These are phyloP conservation scores for Cercospora nicotianae DNA, from an alignment of 2,329 filamentous ascomycete species.

Conservation along the genomic window DNA sequence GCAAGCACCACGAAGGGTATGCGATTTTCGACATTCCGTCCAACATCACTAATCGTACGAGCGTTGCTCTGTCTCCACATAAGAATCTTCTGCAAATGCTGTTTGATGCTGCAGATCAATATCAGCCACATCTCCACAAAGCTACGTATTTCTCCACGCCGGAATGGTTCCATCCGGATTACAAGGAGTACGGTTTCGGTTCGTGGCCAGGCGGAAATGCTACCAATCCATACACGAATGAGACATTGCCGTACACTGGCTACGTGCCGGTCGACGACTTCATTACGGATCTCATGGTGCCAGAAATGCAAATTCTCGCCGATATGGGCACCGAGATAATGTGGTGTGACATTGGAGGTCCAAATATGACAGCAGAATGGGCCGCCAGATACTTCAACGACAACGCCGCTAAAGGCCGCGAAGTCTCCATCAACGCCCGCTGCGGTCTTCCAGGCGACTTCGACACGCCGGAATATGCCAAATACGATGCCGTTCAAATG, in stretches of 20 bases:
- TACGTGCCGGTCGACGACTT: conserved; percentile 46
- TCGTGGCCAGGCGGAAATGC: conserved; percentile 45
- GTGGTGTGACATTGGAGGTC: conserved; percentile 38
- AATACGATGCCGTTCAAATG: conserved; percentile 51
- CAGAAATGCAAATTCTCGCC: conserved; percentile 48
- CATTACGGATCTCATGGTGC: conserved; percentile 45
- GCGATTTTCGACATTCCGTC: conserved; percentile 47
- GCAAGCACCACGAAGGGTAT: conserved; percentile 52
- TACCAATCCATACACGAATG: conserved; percentile 48
- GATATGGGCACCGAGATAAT: conserved; percentile 48
- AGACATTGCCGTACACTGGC: conserved; percentile 47
- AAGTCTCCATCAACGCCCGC: conserved; percentile 58
- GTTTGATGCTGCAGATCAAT: conserved; percentile 45
- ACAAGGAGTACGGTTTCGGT: conserved; percentile 44
- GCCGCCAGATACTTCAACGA: conserved; percentile 47
- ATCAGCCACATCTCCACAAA: conserved; percentile 48
- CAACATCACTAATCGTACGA: conserved; percentile 45
- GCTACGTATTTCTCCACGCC: conserved; percentile 50
- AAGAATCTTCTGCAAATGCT: conserved; percentile 46
- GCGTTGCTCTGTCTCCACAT: conserved; percentile 43
- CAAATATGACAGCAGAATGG: conserved; percentile 34
- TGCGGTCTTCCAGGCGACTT: conserved; percentile 60
- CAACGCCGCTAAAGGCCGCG: conserved; percentile 43
- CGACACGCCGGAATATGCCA: conserved; percentile 61
- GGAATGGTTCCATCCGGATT: conserved; percentile 51